Conservation (phyloP, 2,329 filamentous ascomycete genomes). For the Phoma herbarum region DNA sequence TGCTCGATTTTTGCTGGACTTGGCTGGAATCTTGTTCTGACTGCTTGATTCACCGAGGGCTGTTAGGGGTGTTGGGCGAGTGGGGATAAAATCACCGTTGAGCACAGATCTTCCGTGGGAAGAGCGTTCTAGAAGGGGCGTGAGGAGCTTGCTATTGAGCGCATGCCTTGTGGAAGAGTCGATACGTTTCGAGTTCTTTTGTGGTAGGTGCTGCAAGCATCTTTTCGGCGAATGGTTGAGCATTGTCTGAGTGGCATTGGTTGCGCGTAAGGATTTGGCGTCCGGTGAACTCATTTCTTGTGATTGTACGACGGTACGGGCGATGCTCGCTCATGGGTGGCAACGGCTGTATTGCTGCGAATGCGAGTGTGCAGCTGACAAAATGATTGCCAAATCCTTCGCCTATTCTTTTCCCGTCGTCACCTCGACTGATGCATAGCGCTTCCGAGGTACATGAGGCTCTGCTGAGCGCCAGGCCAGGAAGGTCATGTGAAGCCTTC, state of each 20-base stretch:
- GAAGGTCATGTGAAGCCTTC: slow-evolving; percentile 2
- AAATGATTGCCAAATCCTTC: not conserved
- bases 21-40: slow-evolving; percentile 6
- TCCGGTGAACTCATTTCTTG: not conserved
- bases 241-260: not conserved
- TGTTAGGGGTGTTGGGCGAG: not conserved
- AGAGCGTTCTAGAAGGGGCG: not conserved
- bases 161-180: not conserved
- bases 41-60: not conserved
- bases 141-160: not conserved
- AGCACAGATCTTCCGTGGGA: slow-evolving; percentile 17
- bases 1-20: not conserved
- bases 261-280: not conserved
- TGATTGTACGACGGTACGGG: not conserved
- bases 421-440: slow-evolving; percentile 3
- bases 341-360: not conserved
- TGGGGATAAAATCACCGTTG: slow-evolving; percentile 6
- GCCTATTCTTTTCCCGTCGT: not conserved
- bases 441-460: slow-evolving; percentile 7
- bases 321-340: not conserved
- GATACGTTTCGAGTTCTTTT: not conserved
- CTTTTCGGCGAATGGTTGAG: not conserved
- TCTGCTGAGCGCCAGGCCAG: slow-evolving; percentile 2
- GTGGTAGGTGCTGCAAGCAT: not conserved
- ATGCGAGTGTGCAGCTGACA: slow-evolving; percentile 4